phyloP scores from a whole-genome alignment of 257 asterid genomes.

The Scutellaria galericulata region DNA sequence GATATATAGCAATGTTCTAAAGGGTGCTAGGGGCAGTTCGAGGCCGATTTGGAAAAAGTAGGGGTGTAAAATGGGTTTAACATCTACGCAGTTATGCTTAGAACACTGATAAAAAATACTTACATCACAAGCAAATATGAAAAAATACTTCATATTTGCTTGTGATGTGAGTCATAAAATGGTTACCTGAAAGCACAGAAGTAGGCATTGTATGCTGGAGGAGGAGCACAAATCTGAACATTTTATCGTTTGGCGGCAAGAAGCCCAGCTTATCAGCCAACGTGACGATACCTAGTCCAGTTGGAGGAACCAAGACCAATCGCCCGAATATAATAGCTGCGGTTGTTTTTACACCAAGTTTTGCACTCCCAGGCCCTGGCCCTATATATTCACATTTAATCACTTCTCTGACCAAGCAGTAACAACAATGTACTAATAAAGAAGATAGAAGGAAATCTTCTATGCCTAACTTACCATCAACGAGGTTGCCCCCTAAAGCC shows the following conservation, averaged over 20 bases:
- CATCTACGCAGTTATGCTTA: no score
- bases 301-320: slow-evolving; percentile 82
- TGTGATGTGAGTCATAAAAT: slow-evolving; percentile 16
- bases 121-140: no score
- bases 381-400: slow-evolving; percentile 48
- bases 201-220: slow-evolving; percentile 99
- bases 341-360: slow-evolving; percentile 79
- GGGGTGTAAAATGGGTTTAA: no score
- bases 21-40: no score
- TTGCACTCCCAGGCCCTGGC: slow-evolving; percentile 94
- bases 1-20: no score
- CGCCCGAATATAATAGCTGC: slow-evolving; percentile 86
- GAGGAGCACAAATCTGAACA: slow-evolving; percentile 94
- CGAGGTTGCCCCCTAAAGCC: slow-evolving; percentile 99
- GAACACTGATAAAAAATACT: no score
- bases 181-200: slow-evolving; percentile 87
- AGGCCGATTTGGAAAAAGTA: no score
- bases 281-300: slow-evolving; percentile 87
- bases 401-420: slow-evolving; percentile 5
- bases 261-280: slow-evolving; percentile 92
- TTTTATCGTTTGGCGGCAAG: slow-evolving; percentile 85
- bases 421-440: slow-evolving; percentile 9
- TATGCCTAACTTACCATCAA: slow-evolving; percentile 63
- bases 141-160: neutral
- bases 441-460: slow-evolving; percentile 17